phyloP scores from a whole-genome alignment of 1,284 basidiomycete genomes.

The Boletellus deceptivus region DNA sequence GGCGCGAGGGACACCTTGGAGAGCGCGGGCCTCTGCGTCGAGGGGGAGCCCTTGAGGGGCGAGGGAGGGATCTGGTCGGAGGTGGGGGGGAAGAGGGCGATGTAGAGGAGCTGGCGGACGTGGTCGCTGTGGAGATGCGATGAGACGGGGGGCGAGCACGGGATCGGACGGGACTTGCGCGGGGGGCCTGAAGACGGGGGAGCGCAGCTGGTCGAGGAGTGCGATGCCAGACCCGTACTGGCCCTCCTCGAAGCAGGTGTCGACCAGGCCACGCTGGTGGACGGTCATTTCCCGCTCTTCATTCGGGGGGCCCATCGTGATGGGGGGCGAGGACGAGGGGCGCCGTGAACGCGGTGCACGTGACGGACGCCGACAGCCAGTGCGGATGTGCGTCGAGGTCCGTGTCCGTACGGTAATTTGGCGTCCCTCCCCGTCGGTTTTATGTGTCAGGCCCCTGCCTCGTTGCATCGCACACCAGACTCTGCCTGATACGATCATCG shows the following conservation, averaged over 20 bases:
- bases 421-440: constrained; percentile 9
- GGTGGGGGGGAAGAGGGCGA: constrained; percentile 53
- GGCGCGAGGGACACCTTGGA: constrained; percentile 42
- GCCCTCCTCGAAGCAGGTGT: constrained; percentile 69
- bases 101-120: constrained; percentile 64
- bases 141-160: constrained; percentile 13
- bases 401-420: not conserved
- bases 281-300: constrained; percentile 52
- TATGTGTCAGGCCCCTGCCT: constrained; percentile 17
- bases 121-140: constrained; percentile 42
- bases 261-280: constrained; percentile 58
- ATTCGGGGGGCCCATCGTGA: constrained; percentile 14
- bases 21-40: constrained; percentile 27
- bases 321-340: constrained; percentile 5
- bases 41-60: constrained; percentile 39
- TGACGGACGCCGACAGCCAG: constrained; percentile 9
- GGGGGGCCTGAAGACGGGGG: constrained; percentile 50
- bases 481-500: no score
- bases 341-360: constrained; percentile 26
- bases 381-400: no score
- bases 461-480: constrained; percentile 12
- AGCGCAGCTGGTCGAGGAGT: constrained; percentile 57
- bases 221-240: constrained; percentile 65
- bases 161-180: constrained; percentile 40
- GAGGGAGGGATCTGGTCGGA: constrained; percentile 40